Evolutionary conservation across 75 land plant genomes (phyloP), one percentile per base, ranked within the genome.

Genomic region (Gnetum montanum): DNA sequence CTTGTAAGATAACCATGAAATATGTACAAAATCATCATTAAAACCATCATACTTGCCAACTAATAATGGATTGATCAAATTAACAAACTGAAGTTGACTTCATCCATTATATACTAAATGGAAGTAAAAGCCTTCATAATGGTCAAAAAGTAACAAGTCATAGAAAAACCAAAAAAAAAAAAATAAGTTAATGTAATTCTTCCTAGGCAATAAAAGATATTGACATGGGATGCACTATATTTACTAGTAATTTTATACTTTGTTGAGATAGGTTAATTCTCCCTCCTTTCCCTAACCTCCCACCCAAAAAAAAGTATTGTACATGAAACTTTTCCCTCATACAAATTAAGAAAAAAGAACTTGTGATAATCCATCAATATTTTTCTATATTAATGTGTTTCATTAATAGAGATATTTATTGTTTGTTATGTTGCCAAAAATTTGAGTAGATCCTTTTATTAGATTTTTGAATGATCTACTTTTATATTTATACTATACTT

Each of bases 171-270:
- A 40, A 0, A 0, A 11, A 19, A 13, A 34, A 34, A 33, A 33
- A 13, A 31, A 10, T 4, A 52, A n/a, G 57, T 34, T 6, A 19
- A 25, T 54, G 57, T 54, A 0, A 54, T 54, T n/a, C 38, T 4
- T n/a, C 57, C 7, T 34, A 54, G n/a, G 22, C n/a, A 20, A 54
- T 54, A 54, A 22, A 54, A 54, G 31, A 54, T 34, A 16, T 54
- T 54, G 12, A 54, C 20, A 34, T 54, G 57, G 24, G 38, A 16
- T 13, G 43, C 37, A 34, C 18, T n/a, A 33, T 34, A 58, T 41
- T 58, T 58, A 58, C 18, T 58, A 7, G 27, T 58, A 22, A 26
- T 41, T 43, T 58, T 30, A 58, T 58, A 13, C 18, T 58, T 41
- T 38, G 26, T 41, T 38, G 13, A 41, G 60, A 34, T 58, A 38